Evolutionary conservation across 2,329 filamentous ascomycete genomes (phyloP), one percentile per base, ranked within the genome.

Genomic region (Penicillium sp.): DNA sequence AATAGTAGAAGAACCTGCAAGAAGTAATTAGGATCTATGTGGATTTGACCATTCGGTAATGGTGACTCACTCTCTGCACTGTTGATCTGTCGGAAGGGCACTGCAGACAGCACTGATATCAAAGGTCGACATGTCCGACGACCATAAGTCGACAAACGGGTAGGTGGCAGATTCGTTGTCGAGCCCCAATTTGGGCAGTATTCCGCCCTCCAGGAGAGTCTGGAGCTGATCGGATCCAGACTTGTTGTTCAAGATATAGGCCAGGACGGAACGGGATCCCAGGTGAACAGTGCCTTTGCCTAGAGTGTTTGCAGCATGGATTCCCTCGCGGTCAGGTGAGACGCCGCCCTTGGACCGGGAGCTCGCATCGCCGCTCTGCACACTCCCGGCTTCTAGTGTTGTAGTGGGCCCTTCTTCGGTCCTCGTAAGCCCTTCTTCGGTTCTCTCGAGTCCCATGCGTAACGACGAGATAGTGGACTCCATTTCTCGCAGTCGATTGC

Each of bases 141-240:
- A 81, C 79, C 80, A 84, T 2, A 84, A 66, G 57, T 83, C 80
- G 23, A 84, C 78, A 56, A 84, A 84, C 6, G 80, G 80, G 58
- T 84, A 84, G 7, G 80, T 83, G 3, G 79, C 79, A 29, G 76
- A 79, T 57, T 83, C 80, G 54, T 84, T 83, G 58, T 83, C 80
- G 27, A 84, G 69, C 2, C 80, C 80, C 46, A 84, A 74, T 44
- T 83, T 77, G 0, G 80, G 80, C 18, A 84, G 64, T 53, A 84
- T 80, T 38, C 77, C 80, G 54, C 79, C 80, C 54, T 81, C 78
- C 36, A 82, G 64, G 10, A 82, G 65, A 40, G 81, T 76, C 52
- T 80, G 75, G 3, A 72, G 63, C 51, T 74, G 70, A 29, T 72
- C 67, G 9, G 69, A 69, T 13, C 70, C 69, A 10, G 80, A 72